Base-by-base conservation (phyloP, 1,139 yeast species). In the Neolecta irregularis region DNA sequence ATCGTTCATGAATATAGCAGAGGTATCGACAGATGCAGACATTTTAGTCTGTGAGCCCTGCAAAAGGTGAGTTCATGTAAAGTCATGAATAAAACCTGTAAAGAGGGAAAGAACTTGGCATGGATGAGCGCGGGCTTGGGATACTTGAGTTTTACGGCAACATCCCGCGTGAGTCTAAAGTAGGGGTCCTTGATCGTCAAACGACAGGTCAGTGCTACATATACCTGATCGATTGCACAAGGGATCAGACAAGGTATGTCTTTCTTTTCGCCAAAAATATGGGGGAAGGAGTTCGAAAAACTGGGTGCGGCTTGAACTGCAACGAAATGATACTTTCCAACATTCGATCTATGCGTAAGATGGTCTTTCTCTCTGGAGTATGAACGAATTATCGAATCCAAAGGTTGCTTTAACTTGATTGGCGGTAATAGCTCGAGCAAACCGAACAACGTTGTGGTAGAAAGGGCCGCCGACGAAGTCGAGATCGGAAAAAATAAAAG, bases 351-450 rank as follows among this genome's bases (percentile, higher is more conserved):
- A 13, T 16, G 16, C 13, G 6, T 13, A 28, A 28, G 22, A 28
- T 20, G 22, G 7, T 7, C 22, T 6, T 2, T 6, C 7, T 3
- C 20, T 12, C 12, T 6, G 6, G 12, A 15, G 22, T 16, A 3
- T 9, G 12, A 20, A 28, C 31, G 43, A 34, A 57, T 91, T 98
- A 49, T 71, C 75, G 65, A 91, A 88, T 4, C 99, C 99, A 55
- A 91, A 91, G n/a, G 88, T 96, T 2, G 96, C 83, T 55, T 76
- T 79, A 11, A 96, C 96, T 18, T 95, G 85, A 12, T 93, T 76
- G 6, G 92, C 79, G 26, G 98, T 91, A 58, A 91, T 83, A 60
- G 80, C 95, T 55, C 96, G 72, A 8, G 95, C 78, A n/a, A 77
- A 76, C 54, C 85, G 70, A 39, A 88, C 93, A 31, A 91, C 92